These are phyloP conservation scores for Eucalyptus coolabah DNA, from an alignment of 345 rosid genomes.

Conservation along the genomic window DNA sequence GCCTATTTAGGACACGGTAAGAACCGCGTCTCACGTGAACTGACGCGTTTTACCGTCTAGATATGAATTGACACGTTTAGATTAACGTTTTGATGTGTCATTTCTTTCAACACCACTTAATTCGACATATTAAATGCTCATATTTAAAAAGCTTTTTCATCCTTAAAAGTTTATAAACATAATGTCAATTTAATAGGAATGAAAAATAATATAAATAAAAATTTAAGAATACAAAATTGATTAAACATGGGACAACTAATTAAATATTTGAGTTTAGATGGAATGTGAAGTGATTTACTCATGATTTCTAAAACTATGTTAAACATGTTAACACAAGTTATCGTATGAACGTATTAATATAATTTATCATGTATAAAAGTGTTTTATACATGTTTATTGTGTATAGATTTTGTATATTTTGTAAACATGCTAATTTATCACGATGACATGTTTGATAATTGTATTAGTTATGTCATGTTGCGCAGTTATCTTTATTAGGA, in stretches of 20 bases:
- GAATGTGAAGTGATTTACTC: not conserved
- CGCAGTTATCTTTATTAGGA: not conserved
- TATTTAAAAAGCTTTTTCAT: not conserved
- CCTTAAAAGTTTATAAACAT: not conserved
- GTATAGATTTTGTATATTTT: not conserved
- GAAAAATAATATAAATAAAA: not conserved
- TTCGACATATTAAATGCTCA: not conserved
- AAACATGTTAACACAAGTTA: not conserved
- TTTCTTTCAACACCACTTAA: not conserved
- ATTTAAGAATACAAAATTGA: not conserved
- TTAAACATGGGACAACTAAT: not conserved
- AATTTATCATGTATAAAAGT: not conserved
- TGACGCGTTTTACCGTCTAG: fast-evolving
- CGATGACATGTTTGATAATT: not conserved
- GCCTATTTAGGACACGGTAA: not conserved
- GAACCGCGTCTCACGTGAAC: not conserved
- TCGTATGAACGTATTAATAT: not conserved
- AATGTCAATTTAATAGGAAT: not conserved
- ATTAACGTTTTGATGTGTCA: not conserved
- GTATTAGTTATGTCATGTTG: not conserved
- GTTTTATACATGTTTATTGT: not conserved
- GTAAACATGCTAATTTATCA: not conserved
- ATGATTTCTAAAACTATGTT: not conserved
- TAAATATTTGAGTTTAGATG: not conserved
- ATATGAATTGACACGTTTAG: not conserved